These are phyloP conservation scores for Basidiobolus meristosporus DNA, from an alignment of 371 early-diverging fungal species.

Conservation along the genomic window DNA sequence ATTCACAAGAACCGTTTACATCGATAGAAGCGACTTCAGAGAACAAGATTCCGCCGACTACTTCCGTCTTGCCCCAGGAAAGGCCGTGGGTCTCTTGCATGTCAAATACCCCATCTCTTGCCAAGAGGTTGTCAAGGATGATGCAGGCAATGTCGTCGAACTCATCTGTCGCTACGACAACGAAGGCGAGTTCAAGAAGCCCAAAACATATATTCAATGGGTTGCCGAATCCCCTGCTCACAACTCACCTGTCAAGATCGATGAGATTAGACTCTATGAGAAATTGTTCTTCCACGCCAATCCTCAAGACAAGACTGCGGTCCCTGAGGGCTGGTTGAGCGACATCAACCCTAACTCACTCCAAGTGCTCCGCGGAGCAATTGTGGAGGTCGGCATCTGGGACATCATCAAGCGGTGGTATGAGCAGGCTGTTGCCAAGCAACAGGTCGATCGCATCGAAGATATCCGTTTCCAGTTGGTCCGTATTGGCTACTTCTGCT, in stretches of 20 bases:
- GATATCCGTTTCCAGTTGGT: constrained; percentile 90
- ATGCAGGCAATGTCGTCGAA: constrained; percentile 54
- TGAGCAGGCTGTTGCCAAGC: constrained; percentile 6
- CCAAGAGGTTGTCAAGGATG: constrained; percentile 50
- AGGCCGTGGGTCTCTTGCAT: constrained; percentile 85
- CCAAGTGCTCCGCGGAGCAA: constrained; percentile 38
- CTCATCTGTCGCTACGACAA: constrained; percentile 64
- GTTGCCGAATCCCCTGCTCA: constrained; percentile 65
- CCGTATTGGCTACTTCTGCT: constrained; percentile 93
- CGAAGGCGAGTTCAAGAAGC: constrained; percentile 46
- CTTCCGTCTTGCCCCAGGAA: constrained; percentile 81
- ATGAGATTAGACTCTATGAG: constrained; percentile 71
- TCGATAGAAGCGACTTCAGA: constrained; percentile 90
- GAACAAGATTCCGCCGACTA: constrained; percentile 82
- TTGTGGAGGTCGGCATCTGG: constrained; percentile 72
- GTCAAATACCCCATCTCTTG: constrained; percentile 73
- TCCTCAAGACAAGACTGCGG: constrained; percentile 56
- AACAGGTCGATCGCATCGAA: constrained; percentile 20
- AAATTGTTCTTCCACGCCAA: constrained; percentile 81
- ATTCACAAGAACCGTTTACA: constrained; percentile 77
- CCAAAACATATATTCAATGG: constrained; percentile 99
- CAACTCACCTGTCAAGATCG: constrained; percentile 61
- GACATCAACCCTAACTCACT: constrained; percentile 81
- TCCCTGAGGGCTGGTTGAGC: constrained; percentile 80
- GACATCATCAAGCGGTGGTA: constrained; percentile 20